Conservation (phyloP, 129 eudicot species). For the Artemisia argyi region DNA sequence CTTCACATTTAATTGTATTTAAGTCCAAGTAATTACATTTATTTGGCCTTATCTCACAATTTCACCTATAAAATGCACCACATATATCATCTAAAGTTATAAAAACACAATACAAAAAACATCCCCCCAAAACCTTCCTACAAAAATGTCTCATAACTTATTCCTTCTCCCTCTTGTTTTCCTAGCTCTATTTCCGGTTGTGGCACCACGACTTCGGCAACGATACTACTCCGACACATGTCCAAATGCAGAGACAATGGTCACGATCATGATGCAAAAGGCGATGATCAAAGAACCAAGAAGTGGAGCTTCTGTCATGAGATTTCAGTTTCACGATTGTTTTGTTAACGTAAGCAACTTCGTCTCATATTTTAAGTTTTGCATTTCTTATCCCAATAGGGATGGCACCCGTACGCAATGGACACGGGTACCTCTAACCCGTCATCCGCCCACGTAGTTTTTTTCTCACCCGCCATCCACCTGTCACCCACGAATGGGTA, state of each 20-base stretch:
- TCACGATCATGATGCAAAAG: constrained; percentile 45
- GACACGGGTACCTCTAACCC: no score
- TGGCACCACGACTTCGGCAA: constrained; percentile 45
- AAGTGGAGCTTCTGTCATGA: constrained; percentile 85
- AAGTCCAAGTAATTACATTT: no score
- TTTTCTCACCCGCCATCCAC: no score
- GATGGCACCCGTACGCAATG: no score
- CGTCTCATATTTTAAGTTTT: no score
- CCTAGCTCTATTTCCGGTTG: constrained; percentile 34
- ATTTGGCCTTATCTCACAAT: constrained; percentile 28
- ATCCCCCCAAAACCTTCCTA: constrained; percentile 4
- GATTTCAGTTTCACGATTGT: constrained; percentile 96
- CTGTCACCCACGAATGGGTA: no score
- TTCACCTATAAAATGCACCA: constrained; percentile 26
- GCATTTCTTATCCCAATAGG: not conserved
- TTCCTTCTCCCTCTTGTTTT: constrained; percentile 26
- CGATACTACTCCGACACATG: constrained; percentile 61
- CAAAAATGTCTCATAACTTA: constrained; percentile 11
- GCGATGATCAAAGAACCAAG: constrained; percentile 79
- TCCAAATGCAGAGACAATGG: constrained; percentile 69
- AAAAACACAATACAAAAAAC: constrained; percentile 12
- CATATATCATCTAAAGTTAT: constrained; percentile 16
- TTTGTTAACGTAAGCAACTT: constrained; percentile 63
- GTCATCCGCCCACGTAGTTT: no score
- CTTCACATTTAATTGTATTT: no score